Percentiles rank a stretch among this genome's conserved stretches.
Evolutionary conservation across 202 grass and related monocot species (phyloP).

Genomic region (Miscanthus sacchariflorus): DNA sequence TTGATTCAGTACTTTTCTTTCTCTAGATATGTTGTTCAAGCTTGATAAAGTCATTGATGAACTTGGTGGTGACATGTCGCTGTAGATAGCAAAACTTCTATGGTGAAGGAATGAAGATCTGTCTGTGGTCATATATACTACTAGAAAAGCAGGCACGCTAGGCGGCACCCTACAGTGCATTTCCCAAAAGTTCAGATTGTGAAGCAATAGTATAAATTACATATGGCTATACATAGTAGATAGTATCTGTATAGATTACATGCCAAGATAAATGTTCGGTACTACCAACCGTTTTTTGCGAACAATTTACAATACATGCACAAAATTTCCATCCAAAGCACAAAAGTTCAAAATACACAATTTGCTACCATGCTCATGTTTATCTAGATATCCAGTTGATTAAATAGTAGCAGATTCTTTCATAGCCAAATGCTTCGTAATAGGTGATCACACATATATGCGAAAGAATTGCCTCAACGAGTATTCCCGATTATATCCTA

Average conservation of each 20-base stretch:
- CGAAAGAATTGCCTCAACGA: neutral
- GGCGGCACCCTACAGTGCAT: too few species aligned
- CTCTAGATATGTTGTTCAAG: slow-evolving; percentile 71
- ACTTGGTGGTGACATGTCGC: slow-evolving; percentile 56
- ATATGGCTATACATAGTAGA: too few species aligned
- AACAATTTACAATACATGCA: neutral
- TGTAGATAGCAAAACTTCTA: slow-evolving; percentile 49
- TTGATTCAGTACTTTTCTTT: slow-evolving; percentile 42
- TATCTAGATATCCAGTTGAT: neutral
- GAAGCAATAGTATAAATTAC: too few species aligned
- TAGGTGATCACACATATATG: neutral
- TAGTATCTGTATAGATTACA: neutral
- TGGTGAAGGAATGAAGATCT: neutral
- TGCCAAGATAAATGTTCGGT: neutral
- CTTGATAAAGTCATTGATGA: slow-evolving; percentile 72
- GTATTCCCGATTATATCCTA: neutral
- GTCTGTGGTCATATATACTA: slow-evolving; percentile 15
- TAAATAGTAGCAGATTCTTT: neutral
- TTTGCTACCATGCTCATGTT: neutral
- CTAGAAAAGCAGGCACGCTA: neutral
- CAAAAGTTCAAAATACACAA: neutral
- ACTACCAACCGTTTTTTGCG: neutral
- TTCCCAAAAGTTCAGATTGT: too few species aligned
- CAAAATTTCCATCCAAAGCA: neutral
- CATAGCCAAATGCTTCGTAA: neutral